Conservation (phyloP, 1,139 yeast species). For the Candida gigantensis region DNA sequence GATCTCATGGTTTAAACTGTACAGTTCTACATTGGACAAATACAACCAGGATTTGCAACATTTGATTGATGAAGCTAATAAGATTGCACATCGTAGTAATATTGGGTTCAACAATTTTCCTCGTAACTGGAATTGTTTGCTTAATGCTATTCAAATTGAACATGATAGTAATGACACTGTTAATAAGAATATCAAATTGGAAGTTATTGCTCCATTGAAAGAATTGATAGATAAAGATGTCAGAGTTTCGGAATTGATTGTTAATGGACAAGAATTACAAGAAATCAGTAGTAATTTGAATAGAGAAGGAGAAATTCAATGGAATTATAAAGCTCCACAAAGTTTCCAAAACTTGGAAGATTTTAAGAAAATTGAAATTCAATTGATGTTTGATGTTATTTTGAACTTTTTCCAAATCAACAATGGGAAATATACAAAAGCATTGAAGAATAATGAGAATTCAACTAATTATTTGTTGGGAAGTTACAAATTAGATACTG, state of each 20-base stretch:
- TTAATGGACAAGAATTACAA: slow-evolving; percentile 43
- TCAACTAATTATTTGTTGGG: slow-evolving; percentile 65
- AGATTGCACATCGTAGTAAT: slow-evolving; percentile 19
- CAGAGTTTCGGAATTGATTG: slow-evolving; percentile 44
- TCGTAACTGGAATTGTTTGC: slow-evolving; percentile 57
- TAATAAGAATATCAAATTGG: slow-evolving; percentile 53
- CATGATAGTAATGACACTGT: slow-evolving; percentile 52
- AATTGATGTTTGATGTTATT: slow-evolving; percentile 66
- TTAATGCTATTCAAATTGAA: slow-evolving; percentile 55
- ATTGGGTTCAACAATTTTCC: slow-evolving; percentile 57
- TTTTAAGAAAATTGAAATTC: slow-evolving; percentile 68
- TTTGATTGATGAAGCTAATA: slow-evolving; percentile 33
- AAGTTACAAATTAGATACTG: slow-evolving; percentile 39
- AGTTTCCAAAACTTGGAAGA: slow-evolving; percentile 75
- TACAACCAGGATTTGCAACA: slow-evolving; percentile 54
- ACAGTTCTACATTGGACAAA: slow-evolving; percentile 48
- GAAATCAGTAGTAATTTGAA: slow-evolving; percentile 32
- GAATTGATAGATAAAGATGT: slow-evolving; percentile 55
- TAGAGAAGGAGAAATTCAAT: slow-evolving; percentile 45
- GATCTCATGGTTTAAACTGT: slow-evolving; percentile 56
- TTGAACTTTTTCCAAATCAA: slow-evolving; percentile 68
- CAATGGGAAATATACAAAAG: slow-evolving; percentile 47
- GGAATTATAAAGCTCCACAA: slow-evolving; percentile 81
- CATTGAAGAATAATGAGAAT: slow-evolving; percentile 58
- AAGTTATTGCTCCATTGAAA: slow-evolving; percentile 56